phyloP scores from a whole-genome alignment of 2,329 filamentous ascomycete genomes.

The Remersonia thermophila region DNA sequence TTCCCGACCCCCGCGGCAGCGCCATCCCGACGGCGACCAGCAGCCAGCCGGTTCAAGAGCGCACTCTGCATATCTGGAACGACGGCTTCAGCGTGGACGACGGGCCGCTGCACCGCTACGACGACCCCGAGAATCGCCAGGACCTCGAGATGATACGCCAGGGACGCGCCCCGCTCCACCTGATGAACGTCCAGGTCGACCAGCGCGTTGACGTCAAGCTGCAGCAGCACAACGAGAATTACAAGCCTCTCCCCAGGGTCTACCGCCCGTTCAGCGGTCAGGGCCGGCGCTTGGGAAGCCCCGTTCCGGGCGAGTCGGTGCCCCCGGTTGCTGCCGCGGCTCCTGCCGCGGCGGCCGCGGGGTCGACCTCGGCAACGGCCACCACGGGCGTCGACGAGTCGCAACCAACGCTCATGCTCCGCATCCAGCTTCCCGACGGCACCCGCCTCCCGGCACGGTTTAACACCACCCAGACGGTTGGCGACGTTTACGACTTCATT shows the following conservation, averaged over 20 bases:
- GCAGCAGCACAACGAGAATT: slow-evolving; percentile 63
- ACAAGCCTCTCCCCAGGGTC: slow-evolving; percentile 57
- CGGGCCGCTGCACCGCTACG: slow-evolving; percentile 63
- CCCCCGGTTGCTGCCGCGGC: slow-evolving; percentile 15
- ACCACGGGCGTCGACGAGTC: slow-evolving; percentile 45
- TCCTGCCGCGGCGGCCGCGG: slow-evolving; percentile 18
- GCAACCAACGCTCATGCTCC: slow-evolving; percentile 56
- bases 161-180: slow-evolving; percentile 62
- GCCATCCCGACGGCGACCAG: slow-evolving; percentile 19
- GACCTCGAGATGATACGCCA: slow-evolving; percentile 65
- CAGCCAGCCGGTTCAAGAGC: slow-evolving; percentile 41
- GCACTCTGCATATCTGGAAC: slow-evolving; percentile 66
- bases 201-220: slow-evolving; percentile 72
- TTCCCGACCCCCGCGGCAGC: slow-evolving; percentile 46
- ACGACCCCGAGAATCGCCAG: slow-evolving; percentile 61
- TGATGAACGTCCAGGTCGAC: slow-evolving; percentile 64
- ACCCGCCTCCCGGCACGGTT: slow-evolving; percentile 68
- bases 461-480: slow-evolving; percentile 66
- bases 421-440: slow-evolving; percentile 69
- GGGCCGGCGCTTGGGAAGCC: slow-evolving; percentile 64
- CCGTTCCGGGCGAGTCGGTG: slow-evolving; percentile 49
- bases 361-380: slow-evolving; percentile 22
- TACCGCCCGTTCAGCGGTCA: slow-evolving; percentile 64
- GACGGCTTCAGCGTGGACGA: slow-evolving; percentile 81
- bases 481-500: slow-evolving; percentile 66